Percentiles rank a stretch among this genome's conserved stretches.
Evolutionary conservation across 192 early-diverging fungal species (phyloP).

Genomic region (Coemansia sp.): DNA sequence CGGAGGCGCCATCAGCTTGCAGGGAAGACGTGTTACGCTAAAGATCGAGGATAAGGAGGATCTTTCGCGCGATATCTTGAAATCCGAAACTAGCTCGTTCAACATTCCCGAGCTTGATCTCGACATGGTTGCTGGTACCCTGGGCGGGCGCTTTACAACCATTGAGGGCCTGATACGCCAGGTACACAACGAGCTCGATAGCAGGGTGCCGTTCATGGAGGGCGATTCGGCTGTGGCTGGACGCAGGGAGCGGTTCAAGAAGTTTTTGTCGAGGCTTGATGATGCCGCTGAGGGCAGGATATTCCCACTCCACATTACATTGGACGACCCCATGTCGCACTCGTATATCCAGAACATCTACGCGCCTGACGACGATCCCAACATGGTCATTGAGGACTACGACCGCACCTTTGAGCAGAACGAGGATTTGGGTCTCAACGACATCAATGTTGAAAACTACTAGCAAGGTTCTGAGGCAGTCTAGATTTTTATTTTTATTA

Average conservation of each 20-base stretch:
- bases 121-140: slow-evolving; percentile 81
- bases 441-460: slow-evolving; percentile 78
- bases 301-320: slow-evolving; percentile 68
- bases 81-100: slow-evolving; percentile 92
- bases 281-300: slow-evolving; percentile 61
- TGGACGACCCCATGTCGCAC: slow-evolving; percentile 91
- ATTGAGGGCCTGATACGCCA: slow-evolving; percentile 90
- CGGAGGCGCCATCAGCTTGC: slow-evolving; percentile 77
- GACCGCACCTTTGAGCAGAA: slow-evolving; percentile 88
- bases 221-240: slow-evolving; percentile 70
- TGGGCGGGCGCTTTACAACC: slow-evolving; percentile 95
- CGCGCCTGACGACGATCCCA: slow-evolving; percentile 93
- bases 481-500: neutral
- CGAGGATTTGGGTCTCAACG: slow-evolving; percentile 86
- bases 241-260: slow-evolving; percentile 57
- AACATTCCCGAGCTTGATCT: slow-evolving; percentile 87
- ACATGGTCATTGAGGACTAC: slow-evolving; percentile 85
- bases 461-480: slow-evolving; percentile 14
- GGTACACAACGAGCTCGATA: slow-evolving; percentile 81
- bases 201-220: slow-evolving; percentile 60
- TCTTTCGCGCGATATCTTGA: slow-evolving; percentile 89
- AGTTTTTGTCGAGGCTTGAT: slow-evolving; percentile 72
- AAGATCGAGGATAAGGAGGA: slow-evolving; percentile 83
- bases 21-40: slow-evolving; percentile 81
- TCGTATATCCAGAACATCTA: slow-evolving; percentile 92